phyloP scores from a whole-genome alignment of 2,329 filamentous ascomycete genomes.

The Paraphaeosphaeria sporulosa region DNA sequence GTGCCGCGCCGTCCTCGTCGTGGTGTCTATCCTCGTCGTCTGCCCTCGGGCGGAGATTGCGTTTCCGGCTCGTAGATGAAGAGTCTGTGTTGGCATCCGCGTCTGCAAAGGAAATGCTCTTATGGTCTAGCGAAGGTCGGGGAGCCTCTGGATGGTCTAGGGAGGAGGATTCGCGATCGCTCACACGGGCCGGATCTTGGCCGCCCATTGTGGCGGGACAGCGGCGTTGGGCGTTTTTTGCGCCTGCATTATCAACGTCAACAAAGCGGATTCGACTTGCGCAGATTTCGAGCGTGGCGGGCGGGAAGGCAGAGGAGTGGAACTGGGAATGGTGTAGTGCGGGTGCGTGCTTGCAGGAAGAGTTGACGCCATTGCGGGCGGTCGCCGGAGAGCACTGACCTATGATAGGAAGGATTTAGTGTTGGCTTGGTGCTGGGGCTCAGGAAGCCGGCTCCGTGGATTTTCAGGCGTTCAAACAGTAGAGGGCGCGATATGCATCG shows the following conservation, averaged over 20 bases:
- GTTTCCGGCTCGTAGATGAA: constrained; percentile 8
- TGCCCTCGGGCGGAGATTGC: not conserved
- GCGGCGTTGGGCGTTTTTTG: not conserved
- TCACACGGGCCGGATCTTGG: constrained; percentile 10
- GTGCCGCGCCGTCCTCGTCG: not conserved
- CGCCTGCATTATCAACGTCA: constrained; percentile 13
- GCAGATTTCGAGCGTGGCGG: not conserved
- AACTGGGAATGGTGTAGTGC: constrained; percentile 1
- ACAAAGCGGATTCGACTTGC: not conserved
- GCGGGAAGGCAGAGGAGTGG: not conserved
- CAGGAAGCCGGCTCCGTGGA: not conserved
- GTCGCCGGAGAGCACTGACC: constrained; percentile 11
- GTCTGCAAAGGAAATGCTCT: constrained; percentile 4
- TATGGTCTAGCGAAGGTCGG: not conserved
- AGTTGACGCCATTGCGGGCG: constrained; percentile 15
- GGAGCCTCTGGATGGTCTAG: constrained; percentile 8
- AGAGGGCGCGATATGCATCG: not conserved
- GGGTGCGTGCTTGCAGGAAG: constrained; percentile 12
- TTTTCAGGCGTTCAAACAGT: not conserved
- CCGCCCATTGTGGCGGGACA: constrained; percentile 9
- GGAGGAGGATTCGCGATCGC: constrained; percentile 3
- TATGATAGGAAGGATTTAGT: not conserved
- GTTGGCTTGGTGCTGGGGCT: not conserved
- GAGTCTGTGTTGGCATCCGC: constrained; percentile 5
- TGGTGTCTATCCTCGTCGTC: not conserved